Percentiles rank a stretch among this genome's conserved stretches.
Conservation (phyloP, 176 grass and related monocot species). For the Ananas comosus region DNA sequence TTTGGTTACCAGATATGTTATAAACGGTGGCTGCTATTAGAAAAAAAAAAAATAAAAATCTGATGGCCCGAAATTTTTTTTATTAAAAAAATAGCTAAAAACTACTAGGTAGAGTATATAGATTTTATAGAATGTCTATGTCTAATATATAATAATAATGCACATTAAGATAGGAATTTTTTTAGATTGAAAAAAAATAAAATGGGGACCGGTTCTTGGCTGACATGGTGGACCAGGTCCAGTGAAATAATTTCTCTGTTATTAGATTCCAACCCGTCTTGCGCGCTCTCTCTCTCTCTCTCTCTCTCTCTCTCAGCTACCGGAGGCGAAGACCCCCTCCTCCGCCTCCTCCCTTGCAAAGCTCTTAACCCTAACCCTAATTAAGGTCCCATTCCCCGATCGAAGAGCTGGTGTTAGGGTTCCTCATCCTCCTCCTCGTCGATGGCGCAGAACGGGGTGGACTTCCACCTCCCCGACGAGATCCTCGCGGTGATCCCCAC, state of each 20-base stretch:
- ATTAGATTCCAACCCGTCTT: neutral
- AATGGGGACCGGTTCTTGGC: no score
- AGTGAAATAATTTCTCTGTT: neutral
- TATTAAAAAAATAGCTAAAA: no score
- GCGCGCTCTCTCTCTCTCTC: neutral
- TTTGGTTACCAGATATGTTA: no score
- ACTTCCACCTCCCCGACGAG: slow-evolving; percentile 89
- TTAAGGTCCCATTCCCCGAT: neutral
- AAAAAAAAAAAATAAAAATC: no score
- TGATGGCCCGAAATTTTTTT: no score
- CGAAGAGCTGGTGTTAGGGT: neutral
- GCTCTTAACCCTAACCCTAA: neutral
- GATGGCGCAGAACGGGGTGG: slow-evolving; percentile 32
- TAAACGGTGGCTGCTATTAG: no score
- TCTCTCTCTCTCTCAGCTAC: neutral
- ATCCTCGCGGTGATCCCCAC: slow-evolving; percentile 87
- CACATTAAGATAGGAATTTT: no score
- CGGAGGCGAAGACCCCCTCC: neutral
- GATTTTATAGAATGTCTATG: no score
- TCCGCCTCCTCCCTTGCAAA: neutral
- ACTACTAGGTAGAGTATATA: no score
- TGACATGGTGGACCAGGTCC: no score
- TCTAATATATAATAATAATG: no score
- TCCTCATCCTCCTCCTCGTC: neutral
- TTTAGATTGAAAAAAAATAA: no score